These are phyloP conservation scores for Candida sithepensis DNA, from an alignment of 805 yeast genomes.

Conservation along the genomic window DNA sequence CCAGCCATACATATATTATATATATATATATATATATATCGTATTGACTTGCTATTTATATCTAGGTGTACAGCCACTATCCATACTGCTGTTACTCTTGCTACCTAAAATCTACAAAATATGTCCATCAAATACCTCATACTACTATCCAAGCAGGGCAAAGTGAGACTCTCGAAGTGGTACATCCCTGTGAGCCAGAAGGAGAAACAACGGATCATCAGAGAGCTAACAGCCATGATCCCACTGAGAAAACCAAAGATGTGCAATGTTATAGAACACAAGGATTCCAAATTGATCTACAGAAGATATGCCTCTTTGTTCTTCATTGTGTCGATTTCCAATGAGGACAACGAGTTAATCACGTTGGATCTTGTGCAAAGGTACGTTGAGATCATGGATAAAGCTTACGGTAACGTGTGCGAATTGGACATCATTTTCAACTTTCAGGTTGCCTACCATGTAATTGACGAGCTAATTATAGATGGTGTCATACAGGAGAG, in stretches of 20 bases:
- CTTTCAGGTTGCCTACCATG: conserved; percentile 89
- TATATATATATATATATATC: too few species aligned
- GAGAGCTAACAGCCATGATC: conserved; percentile 83
- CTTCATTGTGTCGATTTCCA: conserved; percentile 82
- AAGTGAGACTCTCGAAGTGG: conserved; percentile 92
- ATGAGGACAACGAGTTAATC: conserved; percentile 80
- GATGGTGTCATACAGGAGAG: conserved; percentile 88
- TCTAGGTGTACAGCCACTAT: too few species aligned
- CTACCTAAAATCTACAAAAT: neutral
- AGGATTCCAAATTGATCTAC: conserved; percentile 81
- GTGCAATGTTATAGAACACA: conserved; percentile 91
- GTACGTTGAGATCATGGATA: conserved; percentile 96
- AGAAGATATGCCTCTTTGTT: conserved; percentile 91
- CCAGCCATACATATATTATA: too few species aligned
- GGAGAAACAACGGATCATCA: conserved; percentile 77
- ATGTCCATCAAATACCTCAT: conserved; percentile 82
- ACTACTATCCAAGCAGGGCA: conserved; percentile 90
- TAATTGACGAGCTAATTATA: conserved; percentile 81
- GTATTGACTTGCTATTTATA: too few species aligned
- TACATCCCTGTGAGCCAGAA: conserved; percentile 77
- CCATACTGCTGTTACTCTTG: neutral
- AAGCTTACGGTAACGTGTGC: conserved; percentile 91
- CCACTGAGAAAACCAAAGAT: conserved; percentile 84
- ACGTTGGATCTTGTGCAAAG: conserved; percentile 86
- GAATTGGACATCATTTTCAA: conserved; percentile 96